Conservation (phyloP, 306 rosid species). For the Malus sieversii region DNA sequence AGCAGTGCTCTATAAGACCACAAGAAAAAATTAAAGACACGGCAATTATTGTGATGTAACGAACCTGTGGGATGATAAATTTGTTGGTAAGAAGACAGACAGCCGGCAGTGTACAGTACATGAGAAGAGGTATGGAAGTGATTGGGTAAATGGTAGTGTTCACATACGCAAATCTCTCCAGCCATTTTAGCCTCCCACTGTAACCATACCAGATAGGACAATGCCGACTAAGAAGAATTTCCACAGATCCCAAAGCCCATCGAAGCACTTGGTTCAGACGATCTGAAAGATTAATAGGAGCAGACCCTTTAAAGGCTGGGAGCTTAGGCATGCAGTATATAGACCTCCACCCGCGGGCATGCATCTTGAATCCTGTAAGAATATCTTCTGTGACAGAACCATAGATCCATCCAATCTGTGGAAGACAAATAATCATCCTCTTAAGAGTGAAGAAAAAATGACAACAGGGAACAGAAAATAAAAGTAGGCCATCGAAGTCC, state of each 20-base stretch:
- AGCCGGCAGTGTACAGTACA: slow-evolving; percentile 90
- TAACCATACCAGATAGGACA: slow-evolving; percentile 99
- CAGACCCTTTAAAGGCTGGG: slow-evolving; percentile 94
- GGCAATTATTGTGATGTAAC: slow-evolving; percentile 13
- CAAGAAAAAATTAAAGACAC: no score
- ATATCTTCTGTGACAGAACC: slow-evolving; percentile 99
- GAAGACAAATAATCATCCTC: slow-evolving; percentile 9
- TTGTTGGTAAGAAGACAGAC: slow-evolving; percentile 95
- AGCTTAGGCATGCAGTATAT: slow-evolving; percentile 89
- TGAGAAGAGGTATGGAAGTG: slow-evolving; percentile 84
- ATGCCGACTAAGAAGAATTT: slow-evolving; percentile 87
- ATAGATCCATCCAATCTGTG: slow-evolving; percentile 97
- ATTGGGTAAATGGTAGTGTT: slow-evolving; percentile 96
- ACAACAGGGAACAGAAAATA: not conserved
- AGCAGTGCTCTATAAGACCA: not conserved
- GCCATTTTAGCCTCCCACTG: slow-evolving; percentile 88
- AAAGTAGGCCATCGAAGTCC: not conserved
- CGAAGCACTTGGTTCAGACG: slow-evolving; percentile 97
- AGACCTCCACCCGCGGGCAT: slow-evolving; percentile 98
- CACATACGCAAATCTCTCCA: slow-evolving; percentile 85
- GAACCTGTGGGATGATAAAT: slow-evolving; percentile 97
- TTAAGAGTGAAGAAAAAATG: not conserved
- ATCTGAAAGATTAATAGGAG: slow-evolving; percentile 96
- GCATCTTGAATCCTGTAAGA: slow-evolving; percentile 99
- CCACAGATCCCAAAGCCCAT: slow-evolving; percentile 96